Percentiles rank a stretch among this genome's conserved stretches.
phyloP scores from a whole-genome alignment of 169 alveolate genomes.

The Cryptosporidium bovis region DNA sequence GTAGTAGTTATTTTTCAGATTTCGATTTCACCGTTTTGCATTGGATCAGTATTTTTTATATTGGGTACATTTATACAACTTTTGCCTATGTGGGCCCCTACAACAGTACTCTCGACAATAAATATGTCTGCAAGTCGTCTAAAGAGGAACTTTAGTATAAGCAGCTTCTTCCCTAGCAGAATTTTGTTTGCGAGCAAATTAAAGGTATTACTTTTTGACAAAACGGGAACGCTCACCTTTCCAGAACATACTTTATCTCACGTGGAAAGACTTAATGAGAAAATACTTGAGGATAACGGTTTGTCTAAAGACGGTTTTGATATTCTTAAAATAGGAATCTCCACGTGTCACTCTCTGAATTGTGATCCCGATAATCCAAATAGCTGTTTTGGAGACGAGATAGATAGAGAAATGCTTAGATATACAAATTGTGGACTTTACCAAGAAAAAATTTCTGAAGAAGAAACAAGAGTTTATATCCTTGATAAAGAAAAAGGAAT shows the following conservation, averaged over 20 bases:
- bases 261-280: slow-evolving; percentile 31
- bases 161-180: slow-evolving; percentile 38
- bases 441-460: not conserved
- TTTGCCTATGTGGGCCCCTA: slow-evolving; percentile 72
- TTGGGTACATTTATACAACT: slow-evolving; percentile 65
- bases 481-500: not conserved
- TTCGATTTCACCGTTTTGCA: slow-evolving; percentile 12
- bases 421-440: slow-evolving; percentile 11
- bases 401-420: slow-evolving; percentile 49
- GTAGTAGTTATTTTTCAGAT: slow-evolving; percentile 20
- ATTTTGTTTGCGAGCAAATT: slow-evolving; percentile 50
- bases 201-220: slow-evolving; percentile 22
- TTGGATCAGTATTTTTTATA: slow-evolving; percentile 37
- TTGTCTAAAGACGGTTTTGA: not conserved
- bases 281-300: not conserved
- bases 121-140: slow-evolving; percentile 12
- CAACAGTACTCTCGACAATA: slow-evolving; percentile 25
- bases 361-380: slow-evolving; percentile 3
- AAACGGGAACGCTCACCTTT: slow-evolving; percentile 44
- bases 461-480: not conserved
- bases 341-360: slow-evolving; percentile 52
- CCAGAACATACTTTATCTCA: slow-evolving; percentile 11
- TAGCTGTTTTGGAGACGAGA: slow-evolving; percentile 29
- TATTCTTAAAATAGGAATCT: slow-evolving; percentile 21
- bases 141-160: not conserved